Evolutionary conservation across 2,329 filamentous ascomycete species (phyloP), one percentile per base, ranked within the genome.

Genomic region (Talaromyces islandicus): DNA sequence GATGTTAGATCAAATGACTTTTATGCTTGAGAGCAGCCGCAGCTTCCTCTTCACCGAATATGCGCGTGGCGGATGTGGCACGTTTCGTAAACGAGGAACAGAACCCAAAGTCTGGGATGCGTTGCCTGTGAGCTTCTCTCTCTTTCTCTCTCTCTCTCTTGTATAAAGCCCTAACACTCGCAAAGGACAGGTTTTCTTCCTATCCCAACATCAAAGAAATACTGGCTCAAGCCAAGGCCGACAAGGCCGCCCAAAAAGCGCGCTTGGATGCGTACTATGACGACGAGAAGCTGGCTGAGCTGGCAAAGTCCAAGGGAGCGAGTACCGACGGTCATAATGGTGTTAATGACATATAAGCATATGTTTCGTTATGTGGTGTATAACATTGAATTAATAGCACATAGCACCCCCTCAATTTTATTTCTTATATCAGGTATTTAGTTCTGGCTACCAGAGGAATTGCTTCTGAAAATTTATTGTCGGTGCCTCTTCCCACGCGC

Each of bases 1-100:
- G n/a, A n/a, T n/a, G n/a, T n/a, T 14, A 70, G 68, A 70, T 35
- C 69, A 70, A 66, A 70, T 70, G 68, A 70, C 69, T 6, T 67
- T 70, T 55, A 70, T 70, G 69, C 57, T 70, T 3, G 69, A 70
- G 57, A 69, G 67, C 41, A 69, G 67, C 51, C 66, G 68, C 19
- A 63, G 65, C 9, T 69, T 70, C 48, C 60, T 70, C 24, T 70
- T 70, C 56, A 69, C 69, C 1, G 67, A 69, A 29, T 70, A 70
- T 57, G 69, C 65, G 1, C 66, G 67, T 10, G 56, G 51, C 48
- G 64, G 65, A 32, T 70, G 69, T 50, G 68, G 69, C 2, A 66
- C 64, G 2, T 69, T 70, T 55, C 68, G 70, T 46, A 54, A 62
- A 21, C 67, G 67, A 32, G 69, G 69, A 2, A 70, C 68, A 7